These are phyloP conservation scores for Talaromyces sp. DNA, from an alignment of 2,329 filamentous ascomycete species.

Conservation along the genomic window DNA sequence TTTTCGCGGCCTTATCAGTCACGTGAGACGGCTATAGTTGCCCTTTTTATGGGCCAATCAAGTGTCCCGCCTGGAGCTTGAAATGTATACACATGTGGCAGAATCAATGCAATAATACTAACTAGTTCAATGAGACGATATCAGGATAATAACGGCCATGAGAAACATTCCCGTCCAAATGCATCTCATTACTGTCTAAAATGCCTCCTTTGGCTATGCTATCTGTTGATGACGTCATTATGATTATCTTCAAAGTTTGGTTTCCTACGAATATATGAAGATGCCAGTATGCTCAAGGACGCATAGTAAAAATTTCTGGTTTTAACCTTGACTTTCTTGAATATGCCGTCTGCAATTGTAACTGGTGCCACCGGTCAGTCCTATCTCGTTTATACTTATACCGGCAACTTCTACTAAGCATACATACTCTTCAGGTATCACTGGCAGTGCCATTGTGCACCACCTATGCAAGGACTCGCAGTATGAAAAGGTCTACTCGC, in stretches of 20 bases:
- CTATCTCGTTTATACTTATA: not conserved
- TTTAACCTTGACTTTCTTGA: not conserved
- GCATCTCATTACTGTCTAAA: too few relatives aligned
- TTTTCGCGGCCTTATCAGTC: slow-evolving; percentile 16
- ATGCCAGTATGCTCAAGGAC: too few relatives aligned
- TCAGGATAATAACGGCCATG: too few relatives aligned
- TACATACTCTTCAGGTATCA: slow-evolving; percentile 27
- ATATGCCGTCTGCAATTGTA: slow-evolving; percentile 26
- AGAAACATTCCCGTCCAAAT: too few relatives aligned
- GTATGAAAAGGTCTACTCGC: slow-evolving; percentile 33
- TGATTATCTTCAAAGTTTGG: too few relatives aligned
- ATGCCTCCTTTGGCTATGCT: too few relatives aligned
- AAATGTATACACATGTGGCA: not conserved
- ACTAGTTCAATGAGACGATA: not conserved
- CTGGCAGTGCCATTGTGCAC: slow-evolving; percentile 36
- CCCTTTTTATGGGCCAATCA: not conserved
- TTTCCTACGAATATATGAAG: too few relatives aligned
- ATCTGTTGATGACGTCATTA: too few relatives aligned
- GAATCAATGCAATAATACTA: too few relatives aligned
- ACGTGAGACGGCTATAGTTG: slow-evolving; percentile 20
- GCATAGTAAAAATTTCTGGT: too few relatives aligned
- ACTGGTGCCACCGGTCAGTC: slow-evolving; percentile 26
- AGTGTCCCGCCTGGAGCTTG: not conserved
- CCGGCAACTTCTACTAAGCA: too few relatives aligned
- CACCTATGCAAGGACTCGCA: slow-evolving; percentile 32